Conservation (phyloP, 306 rosid genomes). For the Vigna nakashimae region DNA sequence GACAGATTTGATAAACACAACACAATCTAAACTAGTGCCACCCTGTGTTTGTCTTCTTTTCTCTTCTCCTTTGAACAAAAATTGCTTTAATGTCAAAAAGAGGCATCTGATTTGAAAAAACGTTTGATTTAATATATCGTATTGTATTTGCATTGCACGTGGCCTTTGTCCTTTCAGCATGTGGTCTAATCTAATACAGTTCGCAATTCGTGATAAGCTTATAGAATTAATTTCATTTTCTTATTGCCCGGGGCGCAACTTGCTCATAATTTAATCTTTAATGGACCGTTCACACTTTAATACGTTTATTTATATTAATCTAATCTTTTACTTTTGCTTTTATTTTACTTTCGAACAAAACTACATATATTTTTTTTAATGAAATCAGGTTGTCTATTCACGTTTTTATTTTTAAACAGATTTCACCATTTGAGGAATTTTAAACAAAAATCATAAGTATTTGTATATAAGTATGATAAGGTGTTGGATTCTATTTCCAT, state of each 20-base stretch:
- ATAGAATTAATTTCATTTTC: conserved; percentile 22
- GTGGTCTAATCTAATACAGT: conserved; percentile 8
- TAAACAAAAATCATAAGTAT: background rate
- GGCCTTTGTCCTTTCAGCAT: conserved; percentile 16
- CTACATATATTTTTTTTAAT: background rate
- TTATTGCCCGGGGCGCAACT: conserved; percentile 41
- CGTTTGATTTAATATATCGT: too few species aligned
- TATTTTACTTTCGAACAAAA: background rate
- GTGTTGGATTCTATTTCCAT: too few species aligned
- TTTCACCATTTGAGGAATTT: background rate
- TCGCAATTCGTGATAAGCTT: conserved; percentile 20
- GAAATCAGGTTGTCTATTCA: background rate
- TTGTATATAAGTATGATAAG: too few species aligned
- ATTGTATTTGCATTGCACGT: conserved; percentile 35
- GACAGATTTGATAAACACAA: too few species aligned
- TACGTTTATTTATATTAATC: background rate
- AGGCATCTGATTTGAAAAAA: background rate
- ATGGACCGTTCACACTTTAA: background rate
- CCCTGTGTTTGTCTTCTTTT: background rate
- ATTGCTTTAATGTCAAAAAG: conserved; percentile 5
- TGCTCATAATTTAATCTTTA: conserved; percentile 32
- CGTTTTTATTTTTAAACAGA: background rate
- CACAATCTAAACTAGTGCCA: background rate
- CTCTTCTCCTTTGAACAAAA: conserved; percentile 6
- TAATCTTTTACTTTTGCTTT: background rate